These are phyloP conservation scores for Russula compacta DNA, from an alignment of 768 basidiomycete genomes.

Conservation along the genomic window DNA sequence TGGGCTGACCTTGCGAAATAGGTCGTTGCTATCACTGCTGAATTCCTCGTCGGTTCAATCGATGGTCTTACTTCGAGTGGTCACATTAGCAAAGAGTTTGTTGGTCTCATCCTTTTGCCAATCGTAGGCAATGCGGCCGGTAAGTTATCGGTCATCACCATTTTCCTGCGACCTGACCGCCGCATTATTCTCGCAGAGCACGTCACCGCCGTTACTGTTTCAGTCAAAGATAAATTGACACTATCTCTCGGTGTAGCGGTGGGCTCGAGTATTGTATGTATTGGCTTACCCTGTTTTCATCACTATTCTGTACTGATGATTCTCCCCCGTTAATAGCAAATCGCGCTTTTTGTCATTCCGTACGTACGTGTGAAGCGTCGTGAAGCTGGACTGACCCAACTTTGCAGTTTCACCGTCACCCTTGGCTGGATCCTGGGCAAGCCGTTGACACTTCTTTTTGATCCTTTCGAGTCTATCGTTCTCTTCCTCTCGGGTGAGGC, in stretches of 20 bases:
- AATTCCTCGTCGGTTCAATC: constrained; percentile 72
- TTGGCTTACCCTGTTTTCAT: not conserved
- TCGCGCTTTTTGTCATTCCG: constrained; percentile 79
- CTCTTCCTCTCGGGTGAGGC: constrained; percentile 38
- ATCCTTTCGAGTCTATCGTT: constrained; percentile 24
- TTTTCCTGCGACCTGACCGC: not conserved
- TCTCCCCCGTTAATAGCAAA: constrained; percentile 45
- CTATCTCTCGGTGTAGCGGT: constrained; percentile 86
- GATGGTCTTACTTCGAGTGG: constrained; percentile 53
- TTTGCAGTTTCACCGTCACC: constrained; percentile 53
- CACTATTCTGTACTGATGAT: not conserved
- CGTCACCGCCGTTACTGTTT: constrained; percentile 84
- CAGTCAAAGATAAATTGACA: constrained; percentile 82
- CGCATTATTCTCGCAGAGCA: constrained; percentile 44
- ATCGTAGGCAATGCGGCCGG: constrained; percentile 86
- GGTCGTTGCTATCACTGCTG: constrained; percentile 47
- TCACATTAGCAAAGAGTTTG: constrained; percentile 65
- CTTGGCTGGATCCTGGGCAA: constrained; percentile 79
- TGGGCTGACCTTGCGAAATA: constrained; percentile 8
- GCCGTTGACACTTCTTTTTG: constrained; percentile 67
- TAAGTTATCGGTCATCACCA: constrained; percentile 23
- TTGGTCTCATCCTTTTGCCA: constrained; percentile 81
- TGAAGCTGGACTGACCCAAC: constrained; percentile 1
- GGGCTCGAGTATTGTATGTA: constrained; percentile 68
- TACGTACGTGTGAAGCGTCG: constrained; percentile 29